Evolutionary conservation across 208 protist genomes (phyloP), one percentile per base, ranked within the genome.

Genomic region (Crithidia bombi): DNA sequence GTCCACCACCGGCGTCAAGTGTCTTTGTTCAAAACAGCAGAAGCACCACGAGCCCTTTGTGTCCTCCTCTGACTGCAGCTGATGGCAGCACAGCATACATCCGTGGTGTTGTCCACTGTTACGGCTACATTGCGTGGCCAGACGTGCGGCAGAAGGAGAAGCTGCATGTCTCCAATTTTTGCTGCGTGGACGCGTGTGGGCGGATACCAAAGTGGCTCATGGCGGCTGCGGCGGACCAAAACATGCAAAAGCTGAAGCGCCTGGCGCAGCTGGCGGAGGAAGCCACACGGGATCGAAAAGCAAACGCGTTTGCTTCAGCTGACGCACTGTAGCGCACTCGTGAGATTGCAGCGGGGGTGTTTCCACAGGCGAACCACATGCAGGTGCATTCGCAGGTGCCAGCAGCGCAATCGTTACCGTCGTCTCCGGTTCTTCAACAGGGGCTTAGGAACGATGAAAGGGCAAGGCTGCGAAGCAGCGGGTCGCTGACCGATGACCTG

Each of bases 151-250:
- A 9, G 25, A 17, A 3, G 1, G 36, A 32, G 15, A 26, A 10
- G 55, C 30, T 67, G 25, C 47, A 56, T 19, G 78, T 87, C 25
- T 69, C 32, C 0, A 81, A 85, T 64, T 78, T 76, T 39, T 79
- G 69, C 72, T 87, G 82, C 41, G 82, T 85, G 0, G 79, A 87
- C 33, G 71, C 82, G 25, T 72, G 64, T 44, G 82, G 82, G 21
- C 65, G 54, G n/a, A 57, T 87, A n/a, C 78, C 82, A 23, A 78
- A 77, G 32, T 87, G 82, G 82, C 21, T 84, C 9, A 62, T 74
- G 2, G 55, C 65, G 1, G 68, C 82, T 1, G 79, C 75, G 2
- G 55, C 77, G 49, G 61, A 57, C 4, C 46, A 77, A 25, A 75
- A 83, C 47, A 72, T 65, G 1, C 52, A 73, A 30, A 87, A 82